Evolutionary conservation across 768 basidiomycete genomes (phyloP).

Genomic region (Rubroboletus satanas): DNA sequence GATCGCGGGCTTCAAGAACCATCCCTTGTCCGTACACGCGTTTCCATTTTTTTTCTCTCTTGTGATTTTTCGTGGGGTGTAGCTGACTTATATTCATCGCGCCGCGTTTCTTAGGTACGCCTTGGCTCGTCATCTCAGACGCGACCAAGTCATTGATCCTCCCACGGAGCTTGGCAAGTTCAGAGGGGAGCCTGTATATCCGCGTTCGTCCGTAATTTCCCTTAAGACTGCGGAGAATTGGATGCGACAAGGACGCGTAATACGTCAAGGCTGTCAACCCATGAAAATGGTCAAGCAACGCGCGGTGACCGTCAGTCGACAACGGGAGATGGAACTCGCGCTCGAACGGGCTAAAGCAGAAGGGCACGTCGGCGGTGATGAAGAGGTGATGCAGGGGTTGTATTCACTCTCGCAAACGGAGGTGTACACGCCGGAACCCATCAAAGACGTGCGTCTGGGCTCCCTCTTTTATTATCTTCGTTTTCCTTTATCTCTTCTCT

Average conservation of each 20-base stretch:
- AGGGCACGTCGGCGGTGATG: conserved; percentile 39
- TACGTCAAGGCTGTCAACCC: conserved; percentile 74
- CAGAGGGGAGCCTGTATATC: conserved; percentile 88
- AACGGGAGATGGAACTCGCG: conserved; percentile 67
- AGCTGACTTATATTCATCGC: not conserved
- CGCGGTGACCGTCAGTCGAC: conserved; percentile 72
- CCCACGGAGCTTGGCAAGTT: conserved; percentile 85
- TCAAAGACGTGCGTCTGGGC: conserved; percentile 82
- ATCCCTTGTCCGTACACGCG: conserved; percentile 61
- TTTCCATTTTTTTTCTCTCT: not conserved
- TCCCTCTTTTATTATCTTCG: not conserved
- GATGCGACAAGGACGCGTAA: conserved; percentile 79
- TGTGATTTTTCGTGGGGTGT: conserved; percentile 23
- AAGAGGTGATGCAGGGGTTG: conserved; percentile 78
- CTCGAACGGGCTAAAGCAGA: conserved; percentile 36
- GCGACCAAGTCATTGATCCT: conserved; percentile 82
- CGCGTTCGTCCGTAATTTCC: conserved; percentile 75
- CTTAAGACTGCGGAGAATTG: conserved; percentile 93
- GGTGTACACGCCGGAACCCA: conserved; percentile 70
- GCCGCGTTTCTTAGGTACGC: conserved; percentile 55
- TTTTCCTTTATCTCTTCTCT: not conserved
- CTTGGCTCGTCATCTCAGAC: conserved; percentile 80
- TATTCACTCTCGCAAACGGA: conserved; percentile 87
- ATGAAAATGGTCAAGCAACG: conserved; percentile 87
- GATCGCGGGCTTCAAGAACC: conserved; percentile 90